Evolutionary conservation across 2,329 filamentous ascomycete genomes (phyloP), one percentile per base, ranked within the genome.

Genomic region (Fusarium sp.): DNA sequence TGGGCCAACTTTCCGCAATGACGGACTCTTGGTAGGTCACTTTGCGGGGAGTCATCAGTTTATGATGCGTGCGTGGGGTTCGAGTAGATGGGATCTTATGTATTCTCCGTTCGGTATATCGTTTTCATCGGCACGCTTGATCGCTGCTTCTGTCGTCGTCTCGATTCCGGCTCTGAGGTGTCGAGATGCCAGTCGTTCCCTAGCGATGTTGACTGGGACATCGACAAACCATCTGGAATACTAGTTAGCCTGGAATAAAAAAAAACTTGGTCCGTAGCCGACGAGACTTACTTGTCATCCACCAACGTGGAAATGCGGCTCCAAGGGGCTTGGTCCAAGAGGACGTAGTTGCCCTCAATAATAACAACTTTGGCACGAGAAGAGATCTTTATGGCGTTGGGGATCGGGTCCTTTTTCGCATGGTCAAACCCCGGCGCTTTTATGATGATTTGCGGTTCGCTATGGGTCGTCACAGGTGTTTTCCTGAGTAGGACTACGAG

Each of bases 11-110:
- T 36, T 4, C 18, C 17, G 12, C 48, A 35, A 32, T 35, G 5
- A 26, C 2, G 3, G 12, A 3, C 4, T 14, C 3, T 0, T 20
- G 20, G 6, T 9, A 8, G 9, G 10, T 15, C 4, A 11, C 3
- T 22, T 30, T 22, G 26, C 32, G 9, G 6, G 20, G 20, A 1
- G 1, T 24, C 12, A 15, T 53, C 30, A 53, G 17, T 36, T 26
- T 36, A 26, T 26, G 17, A 53, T 26, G 17, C 17, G 30, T 7
- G 20, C 17, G 6, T 26, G 12, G 4, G 30, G 48, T 20, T 26
- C n/a, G 30, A 53, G 24, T 13, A 53, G 13, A 8, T 11, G 30
- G 6, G 48, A 53, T 35, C 48, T 53, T 24, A 36, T 53, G 30
- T 35, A 53, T 20, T 53, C n/a, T 53, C 48, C 48, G n/a, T 53